phyloP scores from a whole-genome alignment of 2,329 filamentous ascomycete genomes.

The Aspergillus flavus region DNA sequence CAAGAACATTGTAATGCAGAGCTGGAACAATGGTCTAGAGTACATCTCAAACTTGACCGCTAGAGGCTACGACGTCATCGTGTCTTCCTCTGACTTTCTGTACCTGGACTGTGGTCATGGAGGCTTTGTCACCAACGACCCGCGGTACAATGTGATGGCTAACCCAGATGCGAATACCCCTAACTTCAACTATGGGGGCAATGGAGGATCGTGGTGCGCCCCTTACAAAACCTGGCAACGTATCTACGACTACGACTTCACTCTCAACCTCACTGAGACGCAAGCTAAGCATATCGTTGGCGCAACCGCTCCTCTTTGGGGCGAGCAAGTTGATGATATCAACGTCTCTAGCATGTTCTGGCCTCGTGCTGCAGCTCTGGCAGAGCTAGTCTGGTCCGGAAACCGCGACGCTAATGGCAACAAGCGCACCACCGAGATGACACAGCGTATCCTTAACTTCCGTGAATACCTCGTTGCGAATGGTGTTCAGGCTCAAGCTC shows the following conservation, averaged over 20 bases:
- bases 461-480: conserved; percentile 61
- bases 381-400: conserved; percentile 59
- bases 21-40: conserved; percentile 56
- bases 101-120: conserved; percentile 61
- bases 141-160: conserved; percentile 56
- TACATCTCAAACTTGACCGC: conserved; percentile 57
- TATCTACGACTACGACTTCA: conserved; percentile 63
- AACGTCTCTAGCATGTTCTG: conserved; percentile 56
- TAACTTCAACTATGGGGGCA: conserved; percentile 59
- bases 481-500: conserved; percentile 52
- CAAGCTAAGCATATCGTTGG: conserved; percentile 56
- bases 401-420: conserved; percentile 53
- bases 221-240: conserved; percentile 64
- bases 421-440: conserved; percentile 57
- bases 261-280: conserved; percentile 48
- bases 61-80: conserved; percentile 57
- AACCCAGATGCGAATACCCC: conserved; percentile 52
- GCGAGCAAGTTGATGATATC: conserved; percentile 58
- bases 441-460: conserved; percentile 61
- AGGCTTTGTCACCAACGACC: conserved; percentile 58
- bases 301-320: conserved; percentile 56
- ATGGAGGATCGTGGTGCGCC: conserved; percentile 59
- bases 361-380: conserved; percentile 60
- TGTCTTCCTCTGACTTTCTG: conserved; percentile 59
- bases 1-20: conserved; percentile 56